Conservation (phyloP, 2,329 filamentous ascomycete genomes). For the Exophiala aquamarina region DNA sequence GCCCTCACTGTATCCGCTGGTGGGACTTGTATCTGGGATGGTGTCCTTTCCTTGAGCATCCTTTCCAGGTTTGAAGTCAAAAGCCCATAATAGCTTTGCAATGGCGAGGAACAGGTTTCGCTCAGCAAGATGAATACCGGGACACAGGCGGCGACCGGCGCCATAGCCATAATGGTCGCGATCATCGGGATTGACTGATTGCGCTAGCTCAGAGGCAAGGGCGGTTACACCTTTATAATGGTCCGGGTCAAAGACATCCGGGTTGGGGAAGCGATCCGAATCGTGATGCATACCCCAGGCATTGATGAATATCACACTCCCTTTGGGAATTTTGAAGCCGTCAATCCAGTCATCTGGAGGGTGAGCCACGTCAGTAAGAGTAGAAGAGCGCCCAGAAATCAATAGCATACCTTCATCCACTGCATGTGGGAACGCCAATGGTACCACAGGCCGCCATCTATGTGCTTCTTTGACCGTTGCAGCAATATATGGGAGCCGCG, state of each 20-base stretch:
- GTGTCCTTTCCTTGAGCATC: conserved; percentile 23
- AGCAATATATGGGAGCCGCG: conserved; percentile 34
- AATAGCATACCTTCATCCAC: conserved; percentile 28
- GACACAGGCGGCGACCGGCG: conserved; percentile 34
- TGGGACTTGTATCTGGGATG: conserved; percentile 38
- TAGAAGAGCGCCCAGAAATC: too few relatives aligned
- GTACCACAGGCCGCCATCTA: conserved; percentile 44
- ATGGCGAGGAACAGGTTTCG: conserved; percentile 31
- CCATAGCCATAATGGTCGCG: conserved; percentile 35
- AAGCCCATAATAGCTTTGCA: conserved; percentile 34
- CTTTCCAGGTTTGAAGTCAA: conserved; percentile 29
- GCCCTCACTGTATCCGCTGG: conserved; percentile 38
- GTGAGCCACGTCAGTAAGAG: not conserved
- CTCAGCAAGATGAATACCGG: conserved; percentile 37
- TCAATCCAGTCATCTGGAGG: conserved; percentile 43
- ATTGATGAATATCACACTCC: conserved; percentile 47
- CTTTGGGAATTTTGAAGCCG: conserved; percentile 49
- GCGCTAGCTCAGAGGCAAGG: conserved; percentile 36
- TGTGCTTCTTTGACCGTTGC: conserved; percentile 35
- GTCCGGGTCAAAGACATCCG: conserved; percentile 34
- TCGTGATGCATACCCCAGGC: conserved; percentile 31
- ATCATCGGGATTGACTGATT: conserved; percentile 30
- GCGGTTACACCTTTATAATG: conserved; percentile 33
- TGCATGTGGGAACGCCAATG: conserved; percentile 50
- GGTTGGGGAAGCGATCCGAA: conserved; percentile 33